Conservation (phyloP, 495 filamentous ascomycete species). For the Lichenothelia convexa region DNA sequence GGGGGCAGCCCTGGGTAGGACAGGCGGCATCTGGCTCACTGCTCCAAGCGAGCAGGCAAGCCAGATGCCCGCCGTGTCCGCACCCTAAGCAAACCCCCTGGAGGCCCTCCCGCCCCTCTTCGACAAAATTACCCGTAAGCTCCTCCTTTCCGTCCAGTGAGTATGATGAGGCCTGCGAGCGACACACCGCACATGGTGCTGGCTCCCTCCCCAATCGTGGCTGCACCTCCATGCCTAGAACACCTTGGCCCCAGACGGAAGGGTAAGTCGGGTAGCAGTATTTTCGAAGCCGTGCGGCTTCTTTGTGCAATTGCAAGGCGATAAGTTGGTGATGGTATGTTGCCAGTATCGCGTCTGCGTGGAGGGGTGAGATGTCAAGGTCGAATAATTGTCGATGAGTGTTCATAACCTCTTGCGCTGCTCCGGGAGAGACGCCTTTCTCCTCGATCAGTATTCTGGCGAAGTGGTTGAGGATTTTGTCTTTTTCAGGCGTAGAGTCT, state of each 20-base stretch:
- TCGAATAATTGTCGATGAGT: slow-evolving; percentile 9
- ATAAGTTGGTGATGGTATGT: slow-evolving; percentile 23
- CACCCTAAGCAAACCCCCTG: slow-evolving; percentile 20
- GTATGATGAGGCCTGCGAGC: slow-evolving; percentile 5
- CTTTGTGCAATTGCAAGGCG: slow-evolving; percentile 11
- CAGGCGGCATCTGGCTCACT: slow-evolving; percentile 15
- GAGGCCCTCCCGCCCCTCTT: slow-evolving; percentile 10
- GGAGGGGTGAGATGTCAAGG: slow-evolving; percentile 18
- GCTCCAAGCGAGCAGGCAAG: slow-evolving; percentile 19
- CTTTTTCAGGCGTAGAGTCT: slow-evolving; percentile 4
- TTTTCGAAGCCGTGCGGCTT: slow-evolving; percentile 17
- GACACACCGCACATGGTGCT: slow-evolving; percentile 20
- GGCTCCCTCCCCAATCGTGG: slow-evolving; percentile 14
- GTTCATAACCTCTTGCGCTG: slow-evolving; percentile 9
- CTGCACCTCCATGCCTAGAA: slow-evolving; percentile 17
- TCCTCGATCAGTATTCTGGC: slow-evolving; percentile 11
- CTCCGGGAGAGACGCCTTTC: slow-evolving; percentile 9
- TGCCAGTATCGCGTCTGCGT: slow-evolving; percentile 21
- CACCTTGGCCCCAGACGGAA: slow-evolving; percentile 18
- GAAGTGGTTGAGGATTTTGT: slow-evolving; percentile 4
- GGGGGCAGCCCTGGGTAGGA: slow-evolving; percentile 19
- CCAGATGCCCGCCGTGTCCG: slow-evolving; percentile 18
- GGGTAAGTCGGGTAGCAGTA: slow-evolving; percentile 20
- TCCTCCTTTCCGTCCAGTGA: too few species aligned
- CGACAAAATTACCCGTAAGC: too few species aligned